phyloP scores from a whole-genome alignment of 192 early-diverging fungal species.

The Umbelopsis vinacea region DNA sequence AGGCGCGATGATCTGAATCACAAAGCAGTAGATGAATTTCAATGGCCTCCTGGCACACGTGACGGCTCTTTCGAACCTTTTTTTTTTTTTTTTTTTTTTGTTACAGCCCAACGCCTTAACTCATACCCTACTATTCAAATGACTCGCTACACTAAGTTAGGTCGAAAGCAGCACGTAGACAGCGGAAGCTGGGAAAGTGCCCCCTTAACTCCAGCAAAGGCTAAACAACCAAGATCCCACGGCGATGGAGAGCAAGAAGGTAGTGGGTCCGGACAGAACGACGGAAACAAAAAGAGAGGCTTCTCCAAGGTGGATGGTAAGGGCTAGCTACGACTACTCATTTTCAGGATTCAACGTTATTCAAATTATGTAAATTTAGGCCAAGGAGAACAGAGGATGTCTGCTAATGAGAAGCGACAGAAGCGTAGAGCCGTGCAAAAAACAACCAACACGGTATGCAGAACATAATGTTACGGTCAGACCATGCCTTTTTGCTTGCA shows the following conservation, averaged over 20 bases:
- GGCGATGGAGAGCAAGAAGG: conserved; percentile 26
- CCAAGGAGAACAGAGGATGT: background rate
- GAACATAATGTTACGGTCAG: no score
- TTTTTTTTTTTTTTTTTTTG: background rate
- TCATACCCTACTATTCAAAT: conserved; percentile 22
- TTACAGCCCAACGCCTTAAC: background rate
- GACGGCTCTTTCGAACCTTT: background rate
- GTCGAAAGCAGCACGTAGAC: conserved; percentile 45
- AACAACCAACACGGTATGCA: background rate
- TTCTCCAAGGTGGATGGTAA: background rate
- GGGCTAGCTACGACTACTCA: background rate
- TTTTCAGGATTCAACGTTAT: background rate
- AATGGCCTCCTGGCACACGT: background rate
- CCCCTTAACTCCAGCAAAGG: conserved; percentile 29
- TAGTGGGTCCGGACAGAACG: conserved; percentile 19
- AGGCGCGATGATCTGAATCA: background rate
- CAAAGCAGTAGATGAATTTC: background rate
- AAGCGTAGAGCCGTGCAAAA: conserved; percentile 16
- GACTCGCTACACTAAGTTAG: conserved; percentile 57
- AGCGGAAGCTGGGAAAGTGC: conserved; percentile 36
- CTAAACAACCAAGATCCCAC: background rate
- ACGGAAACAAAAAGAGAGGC: conserved; percentile 21
- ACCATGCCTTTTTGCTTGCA: no score
- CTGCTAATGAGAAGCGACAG: conserved; percentile 16
- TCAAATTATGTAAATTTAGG: background rate